A percentile compares a stretch with the other conserved stretches of the same genome.
These are phyloP conservation scores for Suhomyces pyralidae DNA, from an alignment of 805 yeast species.

Conservation along the genomic window DNA sequence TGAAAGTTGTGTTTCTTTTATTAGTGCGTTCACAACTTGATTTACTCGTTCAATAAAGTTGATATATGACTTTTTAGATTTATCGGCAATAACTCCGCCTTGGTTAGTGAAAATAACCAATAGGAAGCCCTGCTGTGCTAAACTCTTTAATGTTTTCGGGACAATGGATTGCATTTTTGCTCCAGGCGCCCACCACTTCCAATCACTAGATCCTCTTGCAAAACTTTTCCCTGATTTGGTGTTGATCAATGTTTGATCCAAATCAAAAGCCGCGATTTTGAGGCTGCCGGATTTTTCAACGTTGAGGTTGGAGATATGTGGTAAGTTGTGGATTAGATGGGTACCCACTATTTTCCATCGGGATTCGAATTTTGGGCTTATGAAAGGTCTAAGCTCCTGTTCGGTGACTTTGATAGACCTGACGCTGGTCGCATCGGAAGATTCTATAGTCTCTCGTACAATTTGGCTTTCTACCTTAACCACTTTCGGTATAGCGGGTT, in stretches of 20 bases:
- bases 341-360: conserved; percentile 6
- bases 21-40: conserved; percentile 25
- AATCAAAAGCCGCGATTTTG: conserved; percentile 71
- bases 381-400: background rate
- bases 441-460: background rate
- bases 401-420: background rate
- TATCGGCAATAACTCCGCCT: conserved; percentile 56
- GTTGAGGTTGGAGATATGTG: background rate
- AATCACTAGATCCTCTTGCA: conserved; percentile 61
- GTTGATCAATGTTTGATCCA: conserved; percentile 73
- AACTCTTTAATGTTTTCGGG: conserved; percentile 17
- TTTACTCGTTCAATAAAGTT: conserved; percentile 44
- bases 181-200: conserved; percentile 53
- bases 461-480: background rate
- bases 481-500: background rate
- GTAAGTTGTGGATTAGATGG: conserved; percentile 7
- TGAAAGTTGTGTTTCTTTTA: conserved; percentile 15
- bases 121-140: conserved; percentile 25
- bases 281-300: conserved; percentile 6
- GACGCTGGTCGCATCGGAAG: background rate
- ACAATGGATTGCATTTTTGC: conserved; percentile 16
- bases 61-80: conserved; percentile 30
- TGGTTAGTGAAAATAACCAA: conserved; percentile 85
- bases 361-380: background rate
- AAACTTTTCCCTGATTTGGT: conserved; percentile 64